These are phyloP conservation scores for Pestalotiopsis sp. DNA, from an alignment of 2,329 filamentous ascomycete species.

Conservation along the genomic window DNA sequence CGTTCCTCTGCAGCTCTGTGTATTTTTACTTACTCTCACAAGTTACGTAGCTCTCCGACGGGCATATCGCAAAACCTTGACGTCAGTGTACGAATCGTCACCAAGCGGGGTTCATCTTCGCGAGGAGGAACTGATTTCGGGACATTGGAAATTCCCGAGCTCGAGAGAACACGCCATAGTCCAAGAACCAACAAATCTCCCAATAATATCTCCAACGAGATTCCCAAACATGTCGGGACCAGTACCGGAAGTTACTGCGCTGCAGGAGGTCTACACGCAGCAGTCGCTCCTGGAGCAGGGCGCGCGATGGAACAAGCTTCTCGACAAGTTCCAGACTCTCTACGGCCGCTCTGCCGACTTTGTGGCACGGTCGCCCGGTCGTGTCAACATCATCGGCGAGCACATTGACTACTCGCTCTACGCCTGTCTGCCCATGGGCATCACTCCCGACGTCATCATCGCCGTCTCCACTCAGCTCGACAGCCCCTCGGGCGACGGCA, in stretches of 20 bases:
- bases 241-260: conserved; percentile 75
- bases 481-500: conserved; percentile 40
- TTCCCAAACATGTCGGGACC: conserved; percentile 48
- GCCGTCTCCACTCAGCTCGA: conserved; percentile 65
- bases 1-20: background rate
- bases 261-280: conserved; percentile 82
- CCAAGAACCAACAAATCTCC: too few relatives aligned
- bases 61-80: background rate
- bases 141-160: background rate
- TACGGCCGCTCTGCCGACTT: conserved; percentile 78
- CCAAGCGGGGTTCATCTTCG: background rate
- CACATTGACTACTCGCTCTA: conserved; percentile 99
- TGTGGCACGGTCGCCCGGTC: conserved; percentile 85
- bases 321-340: conserved; percentile 68
- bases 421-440: conserved; percentile 92
- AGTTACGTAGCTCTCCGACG: background rate
- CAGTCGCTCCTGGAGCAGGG: conserved; percentile 70
- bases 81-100: background rate
- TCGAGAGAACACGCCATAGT: background rate
- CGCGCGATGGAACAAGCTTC: conserved; percentile 74
- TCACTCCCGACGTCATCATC: conserved; percentile 87
- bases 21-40: background rate
- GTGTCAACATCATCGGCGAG: conserved; percentile 98
- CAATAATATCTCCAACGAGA: background rate
- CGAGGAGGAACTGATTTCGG: background rate